phyloP scores from a whole-genome alignment of 179 eudicot species.

The Pouteria campechiana region DNA sequence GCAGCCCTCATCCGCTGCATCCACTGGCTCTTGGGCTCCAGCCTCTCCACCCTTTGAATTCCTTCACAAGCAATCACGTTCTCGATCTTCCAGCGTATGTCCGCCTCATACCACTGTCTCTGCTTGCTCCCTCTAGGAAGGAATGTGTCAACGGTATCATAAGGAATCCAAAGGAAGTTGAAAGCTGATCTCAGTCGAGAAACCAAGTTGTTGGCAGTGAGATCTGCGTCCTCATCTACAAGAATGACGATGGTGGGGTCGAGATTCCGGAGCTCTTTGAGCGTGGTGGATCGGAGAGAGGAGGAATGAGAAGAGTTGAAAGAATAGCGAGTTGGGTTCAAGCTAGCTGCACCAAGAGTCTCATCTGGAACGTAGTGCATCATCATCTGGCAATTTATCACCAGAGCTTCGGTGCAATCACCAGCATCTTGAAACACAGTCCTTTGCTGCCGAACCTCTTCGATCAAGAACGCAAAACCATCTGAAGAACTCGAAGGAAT shows the following conservation, averaged over 20 bases:
- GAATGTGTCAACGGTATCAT: slow-evolving; percentile 77
- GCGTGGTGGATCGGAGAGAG: slow-evolving; percentile 30
- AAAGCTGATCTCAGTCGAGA: slow-evolving; percentile 61
- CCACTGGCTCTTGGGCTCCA: slow-evolving; percentile 57
- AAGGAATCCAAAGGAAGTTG: slow-evolving; percentile 83
- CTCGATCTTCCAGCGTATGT: slow-evolving; percentile 75
- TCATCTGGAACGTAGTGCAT: slow-evolving; percentile 63
- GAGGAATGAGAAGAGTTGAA: not conserved
- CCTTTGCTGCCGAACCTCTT: slow-evolving; percentile 25
- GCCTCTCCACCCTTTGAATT: slow-evolving; percentile 52
- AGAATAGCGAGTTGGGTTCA: not conserved
- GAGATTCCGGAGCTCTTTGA: slow-evolving; percentile 38
- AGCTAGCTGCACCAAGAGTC: slow-evolving; percentile 4
- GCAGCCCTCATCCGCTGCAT: slow-evolving; percentile 55
- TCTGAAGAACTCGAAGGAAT: slow-evolving; percentile 47
- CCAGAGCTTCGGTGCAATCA: slow-evolving; percentile 49
- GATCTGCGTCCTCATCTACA: slow-evolving; percentile 80
- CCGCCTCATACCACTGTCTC: slow-evolving; percentile 88
- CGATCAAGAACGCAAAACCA: slow-evolving; percentile 57
- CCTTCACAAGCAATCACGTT: slow-evolving; percentile 77
- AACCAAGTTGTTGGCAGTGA: slow-evolving; percentile 45
- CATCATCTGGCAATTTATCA: slow-evolving; percentile 81
- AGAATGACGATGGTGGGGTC: slow-evolving; percentile 50
- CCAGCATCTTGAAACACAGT: slow-evolving; percentile 6
- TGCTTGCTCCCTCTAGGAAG: slow-evolving; percentile 56